Percentiles rank a stretch among this genome's conserved stretches.
phyloP scores from a whole-genome alignment of 2,329 filamentous ascomycete species.

The Endothia cerciana region DNA sequence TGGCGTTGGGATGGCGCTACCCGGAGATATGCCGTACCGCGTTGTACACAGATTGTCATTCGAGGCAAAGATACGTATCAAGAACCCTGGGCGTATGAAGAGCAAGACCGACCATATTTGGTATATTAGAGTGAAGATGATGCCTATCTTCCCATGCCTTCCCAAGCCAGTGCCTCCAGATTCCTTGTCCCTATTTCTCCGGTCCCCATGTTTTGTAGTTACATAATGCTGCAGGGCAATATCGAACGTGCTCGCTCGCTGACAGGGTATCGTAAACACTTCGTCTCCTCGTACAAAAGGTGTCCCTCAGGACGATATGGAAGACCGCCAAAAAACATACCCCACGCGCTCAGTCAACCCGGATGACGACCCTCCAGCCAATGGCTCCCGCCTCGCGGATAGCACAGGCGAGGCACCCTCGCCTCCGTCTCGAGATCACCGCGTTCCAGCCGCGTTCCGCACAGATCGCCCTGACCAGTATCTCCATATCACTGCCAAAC shows the following conservation, averaged over 20 bases:
- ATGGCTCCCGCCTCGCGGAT: conserved; percentile 75
- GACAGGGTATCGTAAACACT: conserved; percentile 25
- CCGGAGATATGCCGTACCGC: neutral
- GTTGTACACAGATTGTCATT: neutral
- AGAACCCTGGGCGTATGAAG: neutral
- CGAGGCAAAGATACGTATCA: neutral
- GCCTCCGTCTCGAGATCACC: conserved; percentile 66
- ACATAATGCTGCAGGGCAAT: neutral
- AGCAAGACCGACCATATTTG: neutral
- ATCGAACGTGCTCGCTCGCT: conserved; percentile 17
- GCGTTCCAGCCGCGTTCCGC: conserved; percentile 76
- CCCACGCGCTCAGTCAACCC: conserved; percentile 52
- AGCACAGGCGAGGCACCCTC: conserved; percentile 74
- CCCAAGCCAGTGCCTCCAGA: neutral
- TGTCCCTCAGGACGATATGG: neutral
- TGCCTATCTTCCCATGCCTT: neutral
- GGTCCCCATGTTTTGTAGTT: neutral
- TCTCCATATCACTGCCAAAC: conserved; percentile 68
- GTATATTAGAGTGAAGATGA: conserved; percentile 2
- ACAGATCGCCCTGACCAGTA: conserved; percentile 73
- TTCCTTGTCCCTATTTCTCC: neutral
- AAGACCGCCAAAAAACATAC: neutral
- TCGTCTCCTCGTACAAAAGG: neutral
- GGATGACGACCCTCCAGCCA: conserved; percentile 69
- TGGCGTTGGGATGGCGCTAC: neutral